Percentiles rank a stretch among this genome's conserved stretches.
Conservation (phyloP, 208 protist genomes). For the Kentomonas sorsogonicus region DNA sequence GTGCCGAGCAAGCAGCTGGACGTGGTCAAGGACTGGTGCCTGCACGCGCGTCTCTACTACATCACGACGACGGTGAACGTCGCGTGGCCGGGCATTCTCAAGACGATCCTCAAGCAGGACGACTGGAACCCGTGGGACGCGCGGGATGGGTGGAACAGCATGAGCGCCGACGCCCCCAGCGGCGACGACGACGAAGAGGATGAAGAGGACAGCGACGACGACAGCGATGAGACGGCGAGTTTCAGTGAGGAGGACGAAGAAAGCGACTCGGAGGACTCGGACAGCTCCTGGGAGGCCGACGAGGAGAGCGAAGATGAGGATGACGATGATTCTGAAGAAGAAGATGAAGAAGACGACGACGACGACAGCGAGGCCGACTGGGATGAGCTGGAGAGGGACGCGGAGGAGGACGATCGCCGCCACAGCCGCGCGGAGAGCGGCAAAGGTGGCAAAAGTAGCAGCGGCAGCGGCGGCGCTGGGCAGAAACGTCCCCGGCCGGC, state of each 20-base stretch:
- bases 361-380: slow-evolving; percentile 66
- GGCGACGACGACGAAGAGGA: slow-evolving; percentile 84
- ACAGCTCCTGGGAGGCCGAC: slow-evolving; percentile 51
- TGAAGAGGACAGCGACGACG: slow-evolving; percentile 59
- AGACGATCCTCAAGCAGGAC: slow-evolving; percentile 81
- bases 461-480: no score
- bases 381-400: slow-evolving; percentile 81
- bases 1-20: slow-evolving; percentile 54
- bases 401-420: slow-evolving; percentile 67
- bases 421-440: no score
- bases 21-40: slow-evolving; percentile 79
- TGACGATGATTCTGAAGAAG: slow-evolving; percentile 82
- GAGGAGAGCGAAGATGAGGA: slow-evolving; percentile 56
- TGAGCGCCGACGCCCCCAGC: slow-evolving; percentile 70
- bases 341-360: slow-evolving; percentile 26
- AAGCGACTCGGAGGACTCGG: slow-evolving; percentile 51
- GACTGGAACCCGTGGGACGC: slow-evolving; percentile 81
- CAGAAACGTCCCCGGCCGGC: no score
- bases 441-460: no score
- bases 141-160: slow-evolving; percentile 56
- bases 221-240: no score
- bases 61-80: slow-evolving; percentile 77
- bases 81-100: slow-evolving; percentile 70
- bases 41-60: slow-evolving; percentile 74
- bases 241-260: slow-evolving; percentile 80